Percentiles rank a stretch among this genome's conserved stretches.
Evolutionary conservation across 768 basidiomycete species (phyloP).

Genomic region (Suillus subalutaceus): DNA sequence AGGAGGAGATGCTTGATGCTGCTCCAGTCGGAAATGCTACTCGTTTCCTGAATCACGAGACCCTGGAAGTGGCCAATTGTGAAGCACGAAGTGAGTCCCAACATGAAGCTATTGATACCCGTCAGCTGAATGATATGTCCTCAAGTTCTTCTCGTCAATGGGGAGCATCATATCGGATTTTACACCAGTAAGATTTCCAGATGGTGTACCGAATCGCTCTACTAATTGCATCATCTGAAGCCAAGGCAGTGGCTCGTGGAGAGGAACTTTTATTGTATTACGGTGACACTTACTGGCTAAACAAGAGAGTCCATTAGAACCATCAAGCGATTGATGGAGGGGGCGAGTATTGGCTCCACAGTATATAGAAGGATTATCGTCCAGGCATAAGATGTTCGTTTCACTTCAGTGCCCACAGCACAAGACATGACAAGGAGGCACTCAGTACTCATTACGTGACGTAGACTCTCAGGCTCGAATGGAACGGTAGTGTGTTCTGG

Average conservation of each 20-base stretch:
- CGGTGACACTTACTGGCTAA: slow-evolving; percentile 33
- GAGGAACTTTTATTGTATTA: slow-evolving; percentile 41
- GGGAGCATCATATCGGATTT: slow-evolving; percentile 40
- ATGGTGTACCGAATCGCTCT: not conserved
- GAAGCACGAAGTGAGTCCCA: slow-evolving; percentile 29
- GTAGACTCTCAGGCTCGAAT: slow-evolving; percentile 73
- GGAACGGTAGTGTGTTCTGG: slow-evolving; percentile 41
- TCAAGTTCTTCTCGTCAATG: slow-evolving; percentile 33
- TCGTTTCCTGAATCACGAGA: slow-evolving; percentile 45
- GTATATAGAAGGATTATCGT: slow-evolving; percentile 48
- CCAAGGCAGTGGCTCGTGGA: slow-evolving; percentile 28
- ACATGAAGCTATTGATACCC: not conserved
- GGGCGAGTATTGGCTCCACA: not conserved
- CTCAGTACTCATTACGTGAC: slow-evolving; percentile 70
- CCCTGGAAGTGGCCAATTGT: slow-evolving; percentile 17
- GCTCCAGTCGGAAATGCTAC: slow-evolving; percentile 46
- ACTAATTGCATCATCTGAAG: slow-evolving; percentile 11
- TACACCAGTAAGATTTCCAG: slow-evolving; percentile 34
- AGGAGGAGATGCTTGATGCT: slow-evolving; percentile 36
- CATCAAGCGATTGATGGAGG: not conserved
- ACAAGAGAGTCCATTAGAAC: not conserved
- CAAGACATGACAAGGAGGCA: slow-evolving; percentile 53
- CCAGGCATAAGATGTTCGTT: slow-evolving; percentile 38
- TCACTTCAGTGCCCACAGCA: not conserved
- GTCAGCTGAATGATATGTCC: not conserved